Base-by-base conservation (phyloP, 2,329 filamentous ascomycete genomes). In the Colletotrichum viniferum region DNA sequence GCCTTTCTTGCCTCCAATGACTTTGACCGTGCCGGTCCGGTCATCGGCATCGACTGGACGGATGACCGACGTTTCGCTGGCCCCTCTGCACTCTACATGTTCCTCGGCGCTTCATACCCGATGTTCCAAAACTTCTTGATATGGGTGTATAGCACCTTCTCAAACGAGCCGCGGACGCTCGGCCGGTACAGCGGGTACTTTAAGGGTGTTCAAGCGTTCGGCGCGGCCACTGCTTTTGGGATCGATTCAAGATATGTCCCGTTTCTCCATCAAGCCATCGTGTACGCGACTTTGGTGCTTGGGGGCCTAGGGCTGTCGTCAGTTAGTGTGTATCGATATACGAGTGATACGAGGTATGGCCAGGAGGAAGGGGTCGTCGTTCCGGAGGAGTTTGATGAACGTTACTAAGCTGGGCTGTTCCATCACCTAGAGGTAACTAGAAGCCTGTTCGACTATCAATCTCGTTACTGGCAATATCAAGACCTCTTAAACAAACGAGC, bases 401-500 rank as follows among this genome's bases (percentile, higher is more conserved):
- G 36, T 0, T 38, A 9, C 36, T 38, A 38, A 18, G 0, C 36
- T 8, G 14, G 1, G 36, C 2, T 38, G 14, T 38, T 18, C 36
- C 0, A 16, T 38, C 14, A 8, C 34, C 34, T 1, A 4, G 14
- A 0, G 7, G 1, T 0, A 18, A 18, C 36, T 18, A 1, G 16
- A 38, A 38, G 36, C 36, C 16, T 38, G 36, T 18, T 0, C 2
- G 0, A 38, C 0, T 38, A 7, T 18, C 36, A 9, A 38, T 18
- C 14, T 18, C 2, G 14, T 38, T 38, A 18, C 14, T 38, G 7
- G 14, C 36, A 38, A 3, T 5, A 38, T 38, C 7, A 38, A 38
- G 36, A 38, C 4, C 14, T 38, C 2, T 38, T 5, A 8, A 18
- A 38, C 14, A 38, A 18, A 9, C 2, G 7, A 38, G 4, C 14